Base-by-base conservation (phyloP, 2,329 filamentous ascomycete genomes). In the Paracamarosporium sp. region DNA sequence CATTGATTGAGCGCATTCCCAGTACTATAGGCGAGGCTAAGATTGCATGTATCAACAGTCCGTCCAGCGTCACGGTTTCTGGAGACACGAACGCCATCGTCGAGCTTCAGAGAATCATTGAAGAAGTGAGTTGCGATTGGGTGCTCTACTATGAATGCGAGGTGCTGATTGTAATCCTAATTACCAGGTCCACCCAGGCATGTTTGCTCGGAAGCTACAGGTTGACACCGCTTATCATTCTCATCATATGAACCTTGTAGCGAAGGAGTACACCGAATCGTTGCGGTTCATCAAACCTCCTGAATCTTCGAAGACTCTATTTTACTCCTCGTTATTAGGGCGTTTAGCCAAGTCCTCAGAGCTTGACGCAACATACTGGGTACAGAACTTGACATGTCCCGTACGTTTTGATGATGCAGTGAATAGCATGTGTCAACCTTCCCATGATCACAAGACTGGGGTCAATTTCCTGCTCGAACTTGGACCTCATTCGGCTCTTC, bases 171-270 rank as follows among this genome's bases (percentile, higher is more conserved):
- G 7, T 20, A 1, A 4, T 24, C 1, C 22, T 8, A n/a, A 20
- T 20, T 27, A 9, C 7, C 30, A 50, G 47, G 47, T 28, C 5
- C 11, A 48, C 22, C 63, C 63, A 9, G 60, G 52, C 3, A 75
- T 74, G 15, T 82, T 82, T 56, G 70, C 67, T 1, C 70, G 80
- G 2, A 61, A 67, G 25, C 71, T 83, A 1, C 70, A 75, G 48
- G 77, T 82, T 3, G 77, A 81, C 17, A 76, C 67, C 6, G 81
- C 81, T 0, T 83, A 83, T 53, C 82, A 83, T 56, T 69, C 66
- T 4, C 62, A 69, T 48, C 65, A 68, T 38, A 69, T 71, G 68
- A 50, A 63, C 13, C 30, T 61, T 1, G 53, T 70, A 17, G 64
- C 61, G 5, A 64, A 68, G 4, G 64, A 66, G 4, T 73, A 73